A percentile compares a stretch with the other conserved stretches of the same genome.
Conservation (phyloP, 2,329 filamentous ascomycete genomes). For the Verruconis gallopava region DNA sequence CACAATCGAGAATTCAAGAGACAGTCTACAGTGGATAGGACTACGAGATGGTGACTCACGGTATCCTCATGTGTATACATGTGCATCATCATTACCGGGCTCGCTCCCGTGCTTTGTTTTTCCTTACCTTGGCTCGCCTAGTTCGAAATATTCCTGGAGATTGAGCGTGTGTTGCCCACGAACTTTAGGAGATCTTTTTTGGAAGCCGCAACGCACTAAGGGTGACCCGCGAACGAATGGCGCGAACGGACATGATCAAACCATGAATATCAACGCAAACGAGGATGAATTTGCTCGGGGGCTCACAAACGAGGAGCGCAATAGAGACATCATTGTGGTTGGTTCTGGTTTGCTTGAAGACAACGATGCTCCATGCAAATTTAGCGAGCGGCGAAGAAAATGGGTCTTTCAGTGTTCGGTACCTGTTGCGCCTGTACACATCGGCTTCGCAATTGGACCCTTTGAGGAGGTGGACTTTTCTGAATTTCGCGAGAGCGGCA, state of each 20-base stretch:
- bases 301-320: constrained; percentile 56
- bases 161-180: constrained; percentile 75
- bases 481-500: constrained; percentile 77
- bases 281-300: not conserved
- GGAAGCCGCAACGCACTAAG: constrained; percentile 8
- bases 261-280: constrained; percentile 17
- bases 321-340: constrained; percentile 77
- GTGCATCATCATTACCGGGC: constrained; percentile 65
- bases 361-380: constrained; percentile 35
- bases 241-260: constrained; percentile 26
- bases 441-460: constrained; percentile 86
- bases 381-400: constrained; percentile 52
- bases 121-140: constrained; percentile 80
- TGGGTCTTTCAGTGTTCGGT: constrained; percentile 71
- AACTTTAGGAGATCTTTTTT: constrained; percentile 62
- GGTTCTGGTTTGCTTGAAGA: constrained; percentile 84
- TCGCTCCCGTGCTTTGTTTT: constrained; percentile 69
- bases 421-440: constrained; percentile 70
- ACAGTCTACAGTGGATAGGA: constrained; percentile 86
- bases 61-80: constrained; percentile 86
- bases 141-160: constrained; percentile 73
- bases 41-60: constrained; percentile 64
- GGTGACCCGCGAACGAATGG: constrained; percentile 1
- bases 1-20: constrained; percentile 57
- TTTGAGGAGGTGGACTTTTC: constrained; percentile 89